Evolutionary conservation across 345 rosid genomes (phyloP).

Genomic region (Arabis hirsuta): DNA sequence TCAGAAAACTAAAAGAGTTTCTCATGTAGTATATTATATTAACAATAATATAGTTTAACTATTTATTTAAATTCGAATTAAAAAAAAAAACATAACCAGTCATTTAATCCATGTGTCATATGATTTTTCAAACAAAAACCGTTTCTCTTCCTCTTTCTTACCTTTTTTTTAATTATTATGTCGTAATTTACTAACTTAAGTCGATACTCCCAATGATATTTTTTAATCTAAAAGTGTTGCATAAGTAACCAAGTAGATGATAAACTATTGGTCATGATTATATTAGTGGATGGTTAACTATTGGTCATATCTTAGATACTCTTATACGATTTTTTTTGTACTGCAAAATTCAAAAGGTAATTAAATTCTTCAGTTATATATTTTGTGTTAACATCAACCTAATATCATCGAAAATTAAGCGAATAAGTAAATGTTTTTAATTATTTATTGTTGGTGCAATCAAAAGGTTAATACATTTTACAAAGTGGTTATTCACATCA

Average conservation of each 20-base stretch:
- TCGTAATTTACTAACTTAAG: no score
- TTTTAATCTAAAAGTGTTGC: not conserved
- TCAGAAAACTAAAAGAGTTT: no score
- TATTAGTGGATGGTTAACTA: not conserved
- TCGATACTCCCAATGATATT: no score
- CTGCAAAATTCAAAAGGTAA: not conserved
- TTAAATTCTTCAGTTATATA: not conserved
- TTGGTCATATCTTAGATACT: not conserved
- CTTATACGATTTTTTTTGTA: not conserved
- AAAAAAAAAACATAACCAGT: no score
- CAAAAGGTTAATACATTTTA: not conserved
- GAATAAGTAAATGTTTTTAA: not conserved
- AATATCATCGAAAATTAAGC: not conserved
- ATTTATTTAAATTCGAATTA: no score
- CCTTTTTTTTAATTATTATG: no score
- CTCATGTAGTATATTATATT: no score
- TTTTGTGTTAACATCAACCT: not conserved
- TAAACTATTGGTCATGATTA: slow-evolving; percentile 1
- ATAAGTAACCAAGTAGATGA: not conserved
- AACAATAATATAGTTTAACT: no score
- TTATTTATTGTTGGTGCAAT: not conserved
- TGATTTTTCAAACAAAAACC: no score
- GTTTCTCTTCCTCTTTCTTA: no score
- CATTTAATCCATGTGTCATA: no score
- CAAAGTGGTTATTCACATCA: slow-evolving; percentile 1